phyloP scores from a whole-genome alignment of 805 yeast genomes.

The Saturnispora kantuleensis region DNA sequence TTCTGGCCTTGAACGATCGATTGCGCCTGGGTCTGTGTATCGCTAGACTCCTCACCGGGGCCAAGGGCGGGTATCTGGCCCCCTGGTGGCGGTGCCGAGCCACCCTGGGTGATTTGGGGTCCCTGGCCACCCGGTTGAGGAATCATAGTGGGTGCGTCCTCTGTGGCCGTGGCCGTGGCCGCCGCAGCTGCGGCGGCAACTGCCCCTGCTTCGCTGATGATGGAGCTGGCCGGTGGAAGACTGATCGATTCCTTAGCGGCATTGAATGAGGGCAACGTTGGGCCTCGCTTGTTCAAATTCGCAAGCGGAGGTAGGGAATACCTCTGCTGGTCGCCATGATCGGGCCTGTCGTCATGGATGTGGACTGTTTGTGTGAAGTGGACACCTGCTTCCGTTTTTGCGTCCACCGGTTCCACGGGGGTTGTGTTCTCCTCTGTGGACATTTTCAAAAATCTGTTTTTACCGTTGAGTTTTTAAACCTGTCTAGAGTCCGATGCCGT shows the following conservation, averaged over 20 bases:
- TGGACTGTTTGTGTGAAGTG: constrained; percentile 6
- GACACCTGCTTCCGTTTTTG: constrained; percentile 7
- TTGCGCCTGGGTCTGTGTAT: constrained; percentile 5
- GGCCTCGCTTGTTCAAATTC: not conserved
- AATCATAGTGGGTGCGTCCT: too few relatives aligned
- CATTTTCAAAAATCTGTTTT: not conserved
- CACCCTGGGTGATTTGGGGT: too few relatives aligned
- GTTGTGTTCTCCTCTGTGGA: too few relatives aligned
- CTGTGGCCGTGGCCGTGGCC: too few relatives aligned
- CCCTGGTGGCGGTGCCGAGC: too few relatives aligned
- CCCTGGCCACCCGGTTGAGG: too few relatives aligned
- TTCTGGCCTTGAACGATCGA: constrained; percentile 15
- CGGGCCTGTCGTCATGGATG: constrained; percentile 1
- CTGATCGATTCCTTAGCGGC: constrained; percentile 13
- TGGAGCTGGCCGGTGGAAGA: constrained; percentile 23
- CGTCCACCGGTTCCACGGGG: too few relatives aligned
- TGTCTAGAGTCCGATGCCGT: too few relatives aligned
- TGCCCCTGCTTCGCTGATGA: constrained; percentile 9
- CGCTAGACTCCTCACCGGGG: not conserved
- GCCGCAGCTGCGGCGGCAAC: constrained; percentile 11
- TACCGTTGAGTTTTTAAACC: constrained; percentile 2
- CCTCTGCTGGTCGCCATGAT: not conserved
- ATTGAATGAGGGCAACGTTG: too few relatives aligned
- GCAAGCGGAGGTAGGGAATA: constrained; percentile 7
- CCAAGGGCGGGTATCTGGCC: too few relatives aligned